Conservation (phyloP, 805 yeast genomes). For the Saturnispora bothae region DNA sequence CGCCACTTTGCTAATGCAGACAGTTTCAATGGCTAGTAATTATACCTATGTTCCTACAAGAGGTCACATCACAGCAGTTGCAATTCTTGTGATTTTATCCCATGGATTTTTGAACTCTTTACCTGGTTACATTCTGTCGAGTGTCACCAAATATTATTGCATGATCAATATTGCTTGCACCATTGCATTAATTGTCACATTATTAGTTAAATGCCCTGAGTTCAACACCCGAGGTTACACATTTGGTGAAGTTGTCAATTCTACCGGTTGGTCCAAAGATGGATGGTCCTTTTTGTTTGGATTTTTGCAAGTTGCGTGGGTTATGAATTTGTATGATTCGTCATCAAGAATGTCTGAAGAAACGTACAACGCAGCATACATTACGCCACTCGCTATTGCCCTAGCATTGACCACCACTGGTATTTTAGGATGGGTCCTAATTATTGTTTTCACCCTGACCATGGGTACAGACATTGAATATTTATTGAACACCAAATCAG, state of each 20-base stretch:
- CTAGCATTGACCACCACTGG: conserved; percentile 42
- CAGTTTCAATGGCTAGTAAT: conserved; percentile 30
- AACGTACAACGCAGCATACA: conserved; percentile 40
- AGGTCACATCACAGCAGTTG: conserved; percentile 39
- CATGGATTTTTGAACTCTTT: conserved; percentile 43
- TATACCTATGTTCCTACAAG: conserved; percentile 31
- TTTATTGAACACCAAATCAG: conserved; percentile 28
- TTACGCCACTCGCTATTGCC: conserved; percentile 51
- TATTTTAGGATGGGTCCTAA: conserved; percentile 38
- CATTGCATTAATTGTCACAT: conserved; percentile 40
- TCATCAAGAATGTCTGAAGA: conserved; percentile 48
- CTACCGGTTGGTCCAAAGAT: conserved; percentile 39
- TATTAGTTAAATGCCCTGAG: conserved; percentile 42
- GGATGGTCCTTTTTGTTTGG: conserved; percentile 51
- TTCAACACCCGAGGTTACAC: conserved; percentile 36
- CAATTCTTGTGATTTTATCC: conserved; percentile 38
- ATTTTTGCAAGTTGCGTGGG: conserved; percentile 49
- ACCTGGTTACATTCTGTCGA: conserved; percentile 39
- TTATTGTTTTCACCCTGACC: conserved; percentile 36
- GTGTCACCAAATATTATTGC: conserved; percentile 41
- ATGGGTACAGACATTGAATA: conserved; percentile 31
- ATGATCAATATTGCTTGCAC: conserved; percentile 39
- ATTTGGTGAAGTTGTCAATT: conserved; percentile 36
- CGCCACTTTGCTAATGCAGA: conserved; percentile 37
- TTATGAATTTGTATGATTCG: conserved; percentile 48